A percentile compares a stretch with the other conserved stretches of the same genome.
Conservation (phyloP, 1,284 basidiomycete species). For the Kwoniella shivajii region DNA sequence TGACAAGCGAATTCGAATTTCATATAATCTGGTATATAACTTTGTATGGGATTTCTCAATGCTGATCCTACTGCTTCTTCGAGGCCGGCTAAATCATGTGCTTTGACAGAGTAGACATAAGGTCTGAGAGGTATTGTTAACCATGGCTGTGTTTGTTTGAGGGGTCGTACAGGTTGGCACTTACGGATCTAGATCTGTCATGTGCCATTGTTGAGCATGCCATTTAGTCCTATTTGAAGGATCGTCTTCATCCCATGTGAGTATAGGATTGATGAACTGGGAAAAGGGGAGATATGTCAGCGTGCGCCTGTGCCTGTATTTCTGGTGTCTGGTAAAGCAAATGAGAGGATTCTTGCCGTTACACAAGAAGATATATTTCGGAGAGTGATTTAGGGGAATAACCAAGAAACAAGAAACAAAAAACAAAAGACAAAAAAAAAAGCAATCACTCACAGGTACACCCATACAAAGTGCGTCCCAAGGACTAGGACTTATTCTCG, state of each 20-base stretch:
- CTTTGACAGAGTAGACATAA: conserved; percentile 53
- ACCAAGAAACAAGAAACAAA: not conserved
- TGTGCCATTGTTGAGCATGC: conserved; percentile 52
- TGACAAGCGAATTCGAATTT: conserved; percentile 24
- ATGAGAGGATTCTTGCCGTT: no score
- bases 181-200: conserved; percentile 43
- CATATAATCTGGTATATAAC: conserved; percentile 35
- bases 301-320: no score
- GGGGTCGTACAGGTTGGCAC: conserved; percentile 10
- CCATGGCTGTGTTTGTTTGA: not conserved
- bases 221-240: conserved; percentile 47
- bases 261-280: conserved; percentile 56
- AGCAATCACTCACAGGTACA: conserved; percentile 36
- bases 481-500: conserved; percentile 39
- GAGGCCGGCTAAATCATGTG: conserved; percentile 36
- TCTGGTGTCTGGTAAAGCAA: no score
- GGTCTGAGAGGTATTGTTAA: conserved; percentile 34
- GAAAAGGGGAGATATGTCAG: conserved; percentile 6
- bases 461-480: conserved; percentile 45
- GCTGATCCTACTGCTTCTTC: conserved; percentile 31
- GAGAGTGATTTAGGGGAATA: no score
- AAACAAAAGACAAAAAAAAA: not conserved
- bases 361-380: no score
- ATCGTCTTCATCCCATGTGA: conserved; percentile 47
- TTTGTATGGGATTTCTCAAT: conserved; percentile 33